phyloP scores from a whole-genome alignment of 1,284 basidiomycete genomes.

The Trichosporon coremiiforme region DNA sequence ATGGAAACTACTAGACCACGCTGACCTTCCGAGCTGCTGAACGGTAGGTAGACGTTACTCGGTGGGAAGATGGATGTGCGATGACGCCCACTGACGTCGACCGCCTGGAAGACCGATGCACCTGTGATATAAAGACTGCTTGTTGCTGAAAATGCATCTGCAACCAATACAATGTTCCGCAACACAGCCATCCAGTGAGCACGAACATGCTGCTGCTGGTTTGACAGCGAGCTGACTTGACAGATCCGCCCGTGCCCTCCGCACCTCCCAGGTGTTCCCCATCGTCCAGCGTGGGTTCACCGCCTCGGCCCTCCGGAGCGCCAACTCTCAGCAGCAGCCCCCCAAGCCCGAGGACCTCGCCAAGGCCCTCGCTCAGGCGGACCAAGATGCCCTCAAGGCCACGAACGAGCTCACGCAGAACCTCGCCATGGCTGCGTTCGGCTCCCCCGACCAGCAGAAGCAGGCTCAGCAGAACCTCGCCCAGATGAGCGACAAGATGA shows the following conservation, averaged over 20 bases:
- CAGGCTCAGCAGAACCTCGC: constrained; percentile 16
- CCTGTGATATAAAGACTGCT: background rate
- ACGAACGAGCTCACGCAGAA: constrained; percentile 2
- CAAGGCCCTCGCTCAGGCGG: constrained; percentile 9
- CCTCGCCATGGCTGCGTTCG: constrained; percentile 11
- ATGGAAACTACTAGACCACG: constrained; percentile 17
- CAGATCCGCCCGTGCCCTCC: background rate
- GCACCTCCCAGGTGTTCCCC: background rate
- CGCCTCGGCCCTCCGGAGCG: background rate
- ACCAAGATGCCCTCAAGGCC: constrained; percentile 13
- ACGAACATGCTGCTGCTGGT: background rate
- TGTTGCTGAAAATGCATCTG: background rate
- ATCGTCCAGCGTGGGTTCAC: background rate
- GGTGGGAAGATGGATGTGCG: background rate
- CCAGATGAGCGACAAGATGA: constrained; percentile 16
- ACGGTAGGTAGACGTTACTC: background rate
- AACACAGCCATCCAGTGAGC: constrained; percentile 16
- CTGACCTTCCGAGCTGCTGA: background rate
- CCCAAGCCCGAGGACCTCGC: constrained; percentile 13
- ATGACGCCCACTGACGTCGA: constrained; percentile 14
- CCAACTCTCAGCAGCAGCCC: background rate
- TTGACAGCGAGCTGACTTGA: background rate
- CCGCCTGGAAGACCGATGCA: constrained; percentile 2
- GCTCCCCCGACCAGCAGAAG: constrained; percentile 10
- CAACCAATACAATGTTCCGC: background rate